These are phyloP conservation scores for Aspergillus sparsus DNA, from an alignment of 495 filamentous ascomycete genomes.

Conservation along the genomic window DNA sequence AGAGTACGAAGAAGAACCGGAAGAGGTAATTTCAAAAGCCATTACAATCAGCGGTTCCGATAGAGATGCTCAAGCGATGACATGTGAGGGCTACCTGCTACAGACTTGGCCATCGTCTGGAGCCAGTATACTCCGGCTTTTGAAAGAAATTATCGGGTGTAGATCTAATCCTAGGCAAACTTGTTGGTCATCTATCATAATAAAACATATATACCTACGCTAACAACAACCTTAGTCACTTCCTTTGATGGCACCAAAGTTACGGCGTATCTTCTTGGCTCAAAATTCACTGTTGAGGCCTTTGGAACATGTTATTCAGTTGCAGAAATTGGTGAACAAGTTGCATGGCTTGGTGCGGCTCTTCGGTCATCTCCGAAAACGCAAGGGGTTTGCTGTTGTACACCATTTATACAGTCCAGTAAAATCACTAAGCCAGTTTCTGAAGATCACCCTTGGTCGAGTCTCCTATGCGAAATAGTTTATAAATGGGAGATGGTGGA, in stretches of 20 bases:
- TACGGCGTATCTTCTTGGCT: not conserved
- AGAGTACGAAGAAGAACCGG: not conserved
- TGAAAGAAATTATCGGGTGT: not conserved
- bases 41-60: not conserved
- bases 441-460: too few species aligned
- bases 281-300: not conserved
- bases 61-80: not conserved
- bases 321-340: constrained; percentile 11
- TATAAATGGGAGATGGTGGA: not conserved
- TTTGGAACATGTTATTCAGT: not conserved
- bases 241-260: not conserved
- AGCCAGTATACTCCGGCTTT: not conserved
- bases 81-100: not conserved
- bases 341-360: constrained; percentile 16
- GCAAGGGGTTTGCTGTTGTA: constrained; percentile 7
- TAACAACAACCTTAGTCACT: too few species aligned
- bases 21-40: not conserved
- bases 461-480: constrained; percentile 3
- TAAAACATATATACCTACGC: not conserved
- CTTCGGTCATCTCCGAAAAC: constrained; percentile 6
- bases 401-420: constrained; percentile 9
- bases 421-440: not conserved
- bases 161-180: not conserved
- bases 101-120: not conserved
- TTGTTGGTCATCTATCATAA: not conserved